phyloP scores from a whole-genome alignment of 192 early-diverging fungal species.

The Glomus cerebriforme region DNA sequence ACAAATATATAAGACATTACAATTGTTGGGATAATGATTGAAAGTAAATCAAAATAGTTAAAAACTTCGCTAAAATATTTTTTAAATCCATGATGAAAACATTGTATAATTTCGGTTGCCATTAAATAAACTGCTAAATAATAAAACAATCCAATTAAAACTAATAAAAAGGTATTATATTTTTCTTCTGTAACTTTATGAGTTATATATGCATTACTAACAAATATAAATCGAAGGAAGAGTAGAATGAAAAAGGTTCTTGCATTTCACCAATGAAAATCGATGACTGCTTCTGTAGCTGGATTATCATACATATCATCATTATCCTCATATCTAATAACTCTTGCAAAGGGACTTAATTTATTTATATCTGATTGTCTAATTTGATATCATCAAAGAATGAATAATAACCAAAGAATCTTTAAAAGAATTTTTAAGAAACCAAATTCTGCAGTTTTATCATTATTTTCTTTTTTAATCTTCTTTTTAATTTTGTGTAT shows the following conservation, averaged over 20 bases:
- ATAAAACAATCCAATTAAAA: neutral
- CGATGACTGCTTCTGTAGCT: neutral
- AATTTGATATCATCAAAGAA: neutral
- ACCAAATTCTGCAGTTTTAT: neutral
- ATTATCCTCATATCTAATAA: neutral
- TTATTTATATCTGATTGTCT: neutral
- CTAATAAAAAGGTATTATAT: neutral
- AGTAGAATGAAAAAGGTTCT: neutral
- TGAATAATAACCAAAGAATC: neutral
- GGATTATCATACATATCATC: neutral
- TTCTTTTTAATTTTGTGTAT: neutral
- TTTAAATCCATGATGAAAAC: neutral
- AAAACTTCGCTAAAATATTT: neutral
- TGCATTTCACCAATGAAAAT: neutral
- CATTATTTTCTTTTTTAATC: too few relatives aligned
- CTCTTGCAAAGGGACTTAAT: neutral
- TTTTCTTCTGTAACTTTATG: neutral
- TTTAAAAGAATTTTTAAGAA: neutral
- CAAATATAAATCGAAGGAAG: neutral
- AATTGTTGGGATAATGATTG: neutral
- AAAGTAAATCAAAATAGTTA: neutral
- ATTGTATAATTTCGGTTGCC: neutral
- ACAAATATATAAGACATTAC: neutral
- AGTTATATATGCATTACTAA: neutral
- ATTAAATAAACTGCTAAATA: neutral